Percentiles rank a stretch among this genome's conserved stretches.
Evolutionary conservation across 1,284 basidiomycete genomes (phyloP).

Genomic region (Melanopsichium pennsylvanicum): DNA sequence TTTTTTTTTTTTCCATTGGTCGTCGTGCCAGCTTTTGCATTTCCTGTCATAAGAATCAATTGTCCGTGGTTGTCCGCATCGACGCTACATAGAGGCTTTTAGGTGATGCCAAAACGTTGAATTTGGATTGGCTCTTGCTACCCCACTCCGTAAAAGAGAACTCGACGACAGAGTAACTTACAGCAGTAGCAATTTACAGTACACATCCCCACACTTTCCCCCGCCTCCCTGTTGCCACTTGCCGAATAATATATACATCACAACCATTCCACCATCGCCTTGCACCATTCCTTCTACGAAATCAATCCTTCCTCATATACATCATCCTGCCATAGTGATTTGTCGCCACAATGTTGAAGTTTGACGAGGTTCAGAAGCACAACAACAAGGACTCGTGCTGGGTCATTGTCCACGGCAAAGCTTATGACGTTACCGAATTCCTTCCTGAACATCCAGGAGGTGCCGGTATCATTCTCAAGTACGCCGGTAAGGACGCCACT

Average conservation of each 20-base stretch:
- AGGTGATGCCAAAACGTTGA: background rate
- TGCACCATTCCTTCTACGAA: background rate
- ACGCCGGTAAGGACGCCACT: constrained; percentile 81
- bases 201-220: too few relatives aligned
- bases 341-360: constrained; percentile 43
- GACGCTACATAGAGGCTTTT: background rate
- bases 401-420: constrained; percentile 83
- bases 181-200: too few relatives aligned
- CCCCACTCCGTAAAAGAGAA: background rate
- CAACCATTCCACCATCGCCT: background rate
- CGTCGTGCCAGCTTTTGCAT: too few relatives aligned
- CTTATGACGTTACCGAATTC: constrained; percentile 85
- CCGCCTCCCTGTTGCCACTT: too few relatives aligned
- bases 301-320: too few relatives aligned
- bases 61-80: constrained; percentile 28
- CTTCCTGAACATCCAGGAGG: constrained; percentile 77
- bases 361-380: constrained; percentile 74
- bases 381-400: constrained; percentile 79
- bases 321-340: too few relatives aligned
- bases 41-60: background rate
- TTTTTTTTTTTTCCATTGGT: background rate
- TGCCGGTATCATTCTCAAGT: constrained; percentile 75
- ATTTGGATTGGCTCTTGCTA: background rate
- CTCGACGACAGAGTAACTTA: too few relatives aligned
- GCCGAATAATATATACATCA: background rate